Evolutionary conservation across 768 basidiomycete genomes (phyloP), one percentile per base, ranked within the genome.

Genomic region (Hericium rajendrae): DNA sequence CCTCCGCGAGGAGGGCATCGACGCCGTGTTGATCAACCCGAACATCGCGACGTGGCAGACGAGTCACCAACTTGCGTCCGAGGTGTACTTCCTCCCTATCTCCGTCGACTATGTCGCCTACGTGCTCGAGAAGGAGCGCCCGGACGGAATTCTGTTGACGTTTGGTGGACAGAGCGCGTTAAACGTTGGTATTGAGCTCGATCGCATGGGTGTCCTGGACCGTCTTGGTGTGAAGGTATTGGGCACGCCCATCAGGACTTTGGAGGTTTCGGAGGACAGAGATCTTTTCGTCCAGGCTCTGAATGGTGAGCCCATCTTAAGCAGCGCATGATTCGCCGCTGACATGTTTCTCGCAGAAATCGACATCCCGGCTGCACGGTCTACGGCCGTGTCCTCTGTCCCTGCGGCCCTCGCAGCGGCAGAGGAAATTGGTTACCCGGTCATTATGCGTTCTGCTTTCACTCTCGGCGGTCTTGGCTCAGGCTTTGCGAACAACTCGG

Each of bases 11-110:
- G 92, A 94, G 70, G 94, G 94, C 54, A 86, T 99, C 53, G 81
- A 89, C 56, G 91, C 93, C 37, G 85, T 99, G 61, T 85, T 99
- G 61, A 92, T 99, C 71, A 99, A 98, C 72, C 97, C 97, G 50
- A 98, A 99, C 69, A 97, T 98, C 62, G 95, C 97, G 46, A 98
- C 97, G 32, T 97, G 95, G 88, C 97, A 99, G 73, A 98, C 97
- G 1, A 97, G 94, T 8, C 97, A 99, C 69, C 86, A 97, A 70
- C 79, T 99, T 61, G 97, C 97, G 28, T 88, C 88, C 1, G 91
- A 97, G 70, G 93, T 98, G 64, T 99, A 98, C 75, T 99, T 98
- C 75, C 73, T 99, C 38, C 97, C 97, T 50, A 83, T 99, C 66
- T 97, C 97, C 0, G 74, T 91, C 53, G 97, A 98, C 71, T 98